Base-by-base conservation (phyloP, 169 alveolate species). In the Cryptosporidium meleagridis region DNA sequence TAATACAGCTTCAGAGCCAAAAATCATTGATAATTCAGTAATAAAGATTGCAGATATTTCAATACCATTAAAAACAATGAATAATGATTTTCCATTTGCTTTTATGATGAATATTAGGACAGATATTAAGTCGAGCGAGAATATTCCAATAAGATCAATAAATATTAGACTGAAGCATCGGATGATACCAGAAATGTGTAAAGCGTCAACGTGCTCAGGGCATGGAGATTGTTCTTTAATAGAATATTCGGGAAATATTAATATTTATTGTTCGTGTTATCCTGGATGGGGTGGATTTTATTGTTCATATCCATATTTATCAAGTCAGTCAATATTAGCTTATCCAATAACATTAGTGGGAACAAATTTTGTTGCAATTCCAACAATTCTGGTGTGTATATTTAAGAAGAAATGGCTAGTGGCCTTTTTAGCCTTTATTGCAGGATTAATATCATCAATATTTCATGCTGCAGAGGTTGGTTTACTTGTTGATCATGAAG, bases 281-380 rank as follows among this genome's bases (percentile, higher is more conserved):
- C 89, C 89, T 26, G 89, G 89, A 41, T 80, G 89, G 89, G 89
- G 89, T 44, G 89, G 89, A 18, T 65, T 80, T 26, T 80, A 80
- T 44, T 80, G 89, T 37, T 58, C 89, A 35, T 45, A 65, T 41
- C 89, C 73, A 14, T 80, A 80, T 48, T 39, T 80, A 26, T 80
- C 89, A 14, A 59, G 70, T 39, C 68, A 80, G 9, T 62, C 75
- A 12, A 80, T 80, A 39, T 21, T 80, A 16, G 73, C 89, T 39
- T 80, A 80, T 80, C 55, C 89, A 39, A 65, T 80, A 62, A 26
- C 89, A 9, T 62, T 80, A 80, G 75, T 80, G 8, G 89, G 89
- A 65, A 80, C 89, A 1, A 80, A 80, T 39, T 62, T 80, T 80
- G 89, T 80, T 37, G 89, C 89, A 9, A 80, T 80, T 18, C 89